Conservation (phyloP, 2,329 filamentous ascomycete genomes). For the Xylariaceae sp. region DNA sequence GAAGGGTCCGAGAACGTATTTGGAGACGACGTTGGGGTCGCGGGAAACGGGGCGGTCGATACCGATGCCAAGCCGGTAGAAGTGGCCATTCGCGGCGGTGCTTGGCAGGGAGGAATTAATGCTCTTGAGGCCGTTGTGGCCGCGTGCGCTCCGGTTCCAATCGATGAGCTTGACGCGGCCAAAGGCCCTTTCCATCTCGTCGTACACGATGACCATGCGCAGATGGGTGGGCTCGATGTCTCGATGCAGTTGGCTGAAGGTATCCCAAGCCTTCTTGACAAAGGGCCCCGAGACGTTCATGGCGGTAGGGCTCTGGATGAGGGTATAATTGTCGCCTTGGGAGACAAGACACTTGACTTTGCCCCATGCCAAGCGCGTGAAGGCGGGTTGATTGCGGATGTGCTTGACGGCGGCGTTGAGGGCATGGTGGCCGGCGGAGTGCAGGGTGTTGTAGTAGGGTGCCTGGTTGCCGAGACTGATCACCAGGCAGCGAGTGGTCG, state of each 20-base stretch:
- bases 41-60: constrained; percentile 78
- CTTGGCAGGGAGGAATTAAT: constrained; percentile 48
- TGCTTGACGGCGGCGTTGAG: constrained; percentile 55
- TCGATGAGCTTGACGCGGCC: constrained; percentile 63
- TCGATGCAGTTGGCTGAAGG: constrained; percentile 41
- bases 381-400: constrained; percentile 47
- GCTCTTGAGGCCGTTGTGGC: constrained; percentile 74
- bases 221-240: constrained; percentile 29
- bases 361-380: constrained; percentile 43
- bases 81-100: constrained; percentile 39
- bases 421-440: constrained; percentile 81
- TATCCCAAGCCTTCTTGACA: constrained; percentile 61
- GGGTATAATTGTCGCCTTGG: constrained; percentile 51
- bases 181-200: constrained; percentile 74
- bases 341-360: constrained; percentile 50
- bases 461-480: constrained; percentile 84
- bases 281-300: constrained; percentile 85
- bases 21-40: constrained; percentile 62
- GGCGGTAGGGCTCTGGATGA: constrained; percentile 69
- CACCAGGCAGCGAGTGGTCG: constrained; percentile 60
- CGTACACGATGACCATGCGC: constrained; percentile 74
- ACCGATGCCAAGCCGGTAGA: constrained; percentile 69
- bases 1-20: constrained; percentile 64
- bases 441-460: constrained; percentile 71
- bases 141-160: constrained; percentile 61